Percentiles rank a stretch among this genome's conserved stretches.
Conservation (phyloP, 805 yeast species). For the Brettanomyces bruxellensis region DNA sequence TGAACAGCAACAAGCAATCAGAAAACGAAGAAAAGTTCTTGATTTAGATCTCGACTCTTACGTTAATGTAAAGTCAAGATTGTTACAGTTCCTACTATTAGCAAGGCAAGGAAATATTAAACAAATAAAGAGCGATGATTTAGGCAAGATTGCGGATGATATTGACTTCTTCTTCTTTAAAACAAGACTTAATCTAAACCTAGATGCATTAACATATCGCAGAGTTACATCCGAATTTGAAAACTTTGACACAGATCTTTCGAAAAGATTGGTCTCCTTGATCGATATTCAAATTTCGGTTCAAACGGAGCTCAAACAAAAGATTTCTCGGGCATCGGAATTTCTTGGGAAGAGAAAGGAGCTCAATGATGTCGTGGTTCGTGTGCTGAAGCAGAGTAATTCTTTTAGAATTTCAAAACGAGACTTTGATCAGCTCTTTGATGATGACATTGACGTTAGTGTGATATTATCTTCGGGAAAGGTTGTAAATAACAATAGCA, state of each 20-base stretch:
- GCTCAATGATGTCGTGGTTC: conserved; percentile 16
- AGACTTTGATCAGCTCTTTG: conserved; percentile 21
- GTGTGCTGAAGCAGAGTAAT: conserved; percentile 9
- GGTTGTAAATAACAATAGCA: conserved; percentile 8
- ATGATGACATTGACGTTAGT: conserved; percentile 16
- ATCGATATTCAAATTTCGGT: conserved; percentile 15
- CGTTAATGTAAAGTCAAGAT: conserved; percentile 12
- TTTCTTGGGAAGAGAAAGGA: conserved; percentile 15
- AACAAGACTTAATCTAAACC: conserved; percentile 10
- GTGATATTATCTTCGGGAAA: conserved; percentile 16
- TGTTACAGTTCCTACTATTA: conserved; percentile 5
- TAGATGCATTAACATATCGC: conserved; percentile 13
- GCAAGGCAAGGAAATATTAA: conserved; percentile 12
- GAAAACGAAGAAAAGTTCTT: conserved; percentile 20
- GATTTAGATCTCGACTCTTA: conserved; percentile 23
- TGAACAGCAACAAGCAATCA: conserved; percentile 11
- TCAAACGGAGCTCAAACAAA: conserved; percentile 11
- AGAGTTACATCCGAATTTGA: conserved; percentile 9
- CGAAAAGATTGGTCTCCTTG: conserved; percentile 10
- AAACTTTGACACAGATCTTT: conserved; percentile 12
- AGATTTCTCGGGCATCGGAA: conserved; percentile 15
- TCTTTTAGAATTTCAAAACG: conserved; percentile 13
- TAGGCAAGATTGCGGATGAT: conserved; percentile 12
- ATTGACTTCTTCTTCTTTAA: conserved; percentile 11
- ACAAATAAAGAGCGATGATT: conserved; percentile 7